Evolutionary conservation across 371 early-diverging fungal genomes (phyloP).

Genomic region (Mortierella sp.): DNA sequence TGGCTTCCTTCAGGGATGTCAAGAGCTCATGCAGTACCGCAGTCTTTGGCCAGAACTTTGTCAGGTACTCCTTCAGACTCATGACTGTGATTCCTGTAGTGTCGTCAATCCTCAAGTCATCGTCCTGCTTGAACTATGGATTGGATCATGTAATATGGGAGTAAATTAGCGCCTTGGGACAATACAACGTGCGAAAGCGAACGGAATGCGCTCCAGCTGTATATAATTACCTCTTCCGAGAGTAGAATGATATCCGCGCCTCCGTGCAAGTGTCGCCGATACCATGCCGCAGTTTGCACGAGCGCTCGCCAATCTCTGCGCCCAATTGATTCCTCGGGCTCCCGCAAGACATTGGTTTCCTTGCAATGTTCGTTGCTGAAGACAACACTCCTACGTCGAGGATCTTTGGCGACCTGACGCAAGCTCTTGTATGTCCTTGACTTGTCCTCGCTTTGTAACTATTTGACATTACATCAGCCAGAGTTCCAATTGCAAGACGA

Average conservation of each 20-base stretch:
- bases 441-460: conserved; percentile 77
- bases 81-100: conserved; percentile 32
- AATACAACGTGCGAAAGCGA: conserved; percentile 38
- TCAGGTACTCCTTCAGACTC: conserved; percentile 61
- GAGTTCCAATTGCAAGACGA: background rate
- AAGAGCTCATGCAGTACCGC: conserved; percentile 63
- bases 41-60: conserved; percentile 59
- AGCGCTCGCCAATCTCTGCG: conserved; percentile 74
- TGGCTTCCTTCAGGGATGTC: conserved; percentile 65
- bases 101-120: conserved; percentile 9
- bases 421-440: conserved; percentile 72
- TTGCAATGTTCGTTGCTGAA: conserved; percentile 78
- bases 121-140: conserved; percentile 33
- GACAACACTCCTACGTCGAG: conserved; percentile 67
- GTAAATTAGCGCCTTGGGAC: background rate
- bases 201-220: conserved; percentile 20
- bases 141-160: background rate
- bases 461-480: background rate
- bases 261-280: conserved; percentile 61
- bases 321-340: conserved; percentile 62
- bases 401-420: conserved; percentile 70
- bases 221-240: conserved; percentile 61
- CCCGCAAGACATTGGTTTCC: conserved; percentile 60
- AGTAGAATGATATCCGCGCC: conserved; percentile 66
- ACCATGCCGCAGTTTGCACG: conserved; percentile 71